Evolutionary conservation across 495 filamentous ascomycete genomes (phyloP).

Genomic region (Darksidea phi): DNA sequence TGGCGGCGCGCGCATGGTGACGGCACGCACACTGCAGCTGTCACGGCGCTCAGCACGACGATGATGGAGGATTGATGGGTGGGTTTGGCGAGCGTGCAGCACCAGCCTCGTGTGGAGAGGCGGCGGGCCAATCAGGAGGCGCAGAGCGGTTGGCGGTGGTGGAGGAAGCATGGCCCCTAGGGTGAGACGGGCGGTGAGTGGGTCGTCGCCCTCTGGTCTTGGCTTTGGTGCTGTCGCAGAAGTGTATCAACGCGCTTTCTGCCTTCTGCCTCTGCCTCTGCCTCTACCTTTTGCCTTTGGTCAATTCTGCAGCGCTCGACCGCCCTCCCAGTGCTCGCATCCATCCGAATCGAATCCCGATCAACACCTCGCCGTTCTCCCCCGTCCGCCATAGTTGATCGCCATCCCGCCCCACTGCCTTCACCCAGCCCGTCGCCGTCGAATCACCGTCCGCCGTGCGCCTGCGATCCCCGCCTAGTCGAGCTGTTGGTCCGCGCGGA

Average conservation of each 20-base stretch:
- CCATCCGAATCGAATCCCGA: too few species aligned
- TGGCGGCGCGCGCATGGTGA: background rate
- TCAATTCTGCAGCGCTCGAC: too few species aligned
- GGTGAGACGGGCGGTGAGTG: constrained; percentile 23
- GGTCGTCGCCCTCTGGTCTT: background rate
- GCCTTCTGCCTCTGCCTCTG: constrained; percentile 22
- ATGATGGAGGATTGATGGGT: too few species aligned
- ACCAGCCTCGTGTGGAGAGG: background rate
- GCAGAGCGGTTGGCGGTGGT: background rate
- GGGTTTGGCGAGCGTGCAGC: constrained; percentile 3
- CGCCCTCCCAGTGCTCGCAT: too few species aligned
- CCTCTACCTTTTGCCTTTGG: too few species aligned
- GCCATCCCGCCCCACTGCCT: background rate
- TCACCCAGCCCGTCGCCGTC: too few species aligned
- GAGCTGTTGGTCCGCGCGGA: constrained; percentile 20
- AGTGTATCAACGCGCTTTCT: constrained; percentile 16
- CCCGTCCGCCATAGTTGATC: background rate
- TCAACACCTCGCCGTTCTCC: constrained; percentile 3
- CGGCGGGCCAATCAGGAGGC: constrained; percentile 15
- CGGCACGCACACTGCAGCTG: background rate
- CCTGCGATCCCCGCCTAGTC: constrained; percentile 14
- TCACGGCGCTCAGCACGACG: background rate
- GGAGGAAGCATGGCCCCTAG: constrained; percentile 3
- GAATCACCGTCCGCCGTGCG: background rate
- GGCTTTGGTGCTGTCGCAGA: constrained; percentile 10